phyloP scores from a whole-genome alignment of 805 yeast species.

The Candida sithepensis region DNA sequence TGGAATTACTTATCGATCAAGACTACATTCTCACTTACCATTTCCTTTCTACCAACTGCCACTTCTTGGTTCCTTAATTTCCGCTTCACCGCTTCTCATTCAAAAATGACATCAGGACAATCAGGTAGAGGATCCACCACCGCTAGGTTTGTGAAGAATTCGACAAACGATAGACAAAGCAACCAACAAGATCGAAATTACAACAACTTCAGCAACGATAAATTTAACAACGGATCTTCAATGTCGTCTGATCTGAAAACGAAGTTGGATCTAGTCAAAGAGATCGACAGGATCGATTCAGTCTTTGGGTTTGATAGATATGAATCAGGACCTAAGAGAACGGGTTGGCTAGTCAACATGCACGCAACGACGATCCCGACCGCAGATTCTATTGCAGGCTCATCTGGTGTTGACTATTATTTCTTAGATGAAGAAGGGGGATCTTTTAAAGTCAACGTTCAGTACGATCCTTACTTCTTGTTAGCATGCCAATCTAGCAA shows the following conservation, averaged over 20 bases:
- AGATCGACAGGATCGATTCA: conserved; percentile 67
- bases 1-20: too few relatives aligned
- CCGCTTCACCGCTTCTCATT: not conserved
- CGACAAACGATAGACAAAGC: not conserved
- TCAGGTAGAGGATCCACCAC: conserved; percentile 21
- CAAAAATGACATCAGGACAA: conserved; percentile 15
- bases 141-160: conserved; percentile 27
- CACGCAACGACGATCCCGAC: conserved; percentile 75
- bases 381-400: conserved; percentile 58
- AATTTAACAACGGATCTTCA: not conserved
- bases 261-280: conserved; percentile 51
- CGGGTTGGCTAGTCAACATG: conserved; percentile 94
- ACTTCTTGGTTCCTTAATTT: too few relatives aligned
- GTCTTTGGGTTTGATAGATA: conserved; percentile 85
- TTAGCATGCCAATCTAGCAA: conserved; percentile 60
- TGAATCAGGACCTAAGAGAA: conserved; percentile 63
- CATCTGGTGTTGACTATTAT: conserved; percentile 89
- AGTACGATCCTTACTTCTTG: conserved; percentile 83
- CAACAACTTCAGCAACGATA: conserved; percentile 8
- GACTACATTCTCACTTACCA: too few relatives aligned
- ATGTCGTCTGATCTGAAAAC: conserved; percentile 16
- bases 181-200: conserved; percentile 1
- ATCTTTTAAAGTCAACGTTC: conserved; percentile 79
- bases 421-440: conserved; percentile 97
- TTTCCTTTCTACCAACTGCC: too few relatives aligned